phyloP scores from a whole-genome alignment of 768 basidiomycete genomes.

The Leccinum subtestaceum region DNA sequence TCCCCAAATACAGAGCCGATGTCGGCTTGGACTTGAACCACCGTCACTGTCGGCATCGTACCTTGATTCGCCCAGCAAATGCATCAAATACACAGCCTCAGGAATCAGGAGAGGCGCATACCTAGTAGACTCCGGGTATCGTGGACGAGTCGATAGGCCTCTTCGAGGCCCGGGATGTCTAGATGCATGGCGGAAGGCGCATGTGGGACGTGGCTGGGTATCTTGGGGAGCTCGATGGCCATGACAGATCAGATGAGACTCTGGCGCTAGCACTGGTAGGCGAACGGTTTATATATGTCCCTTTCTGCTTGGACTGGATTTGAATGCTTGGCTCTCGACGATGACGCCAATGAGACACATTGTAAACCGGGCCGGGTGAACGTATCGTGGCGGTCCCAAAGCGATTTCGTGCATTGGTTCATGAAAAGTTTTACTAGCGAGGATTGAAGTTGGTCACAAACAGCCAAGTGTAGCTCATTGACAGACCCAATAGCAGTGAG shows the following conservation, averaged over 20 bases:
- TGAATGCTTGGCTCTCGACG: not conserved
- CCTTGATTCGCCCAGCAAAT: rapidly evolving
- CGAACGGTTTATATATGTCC: not conserved
- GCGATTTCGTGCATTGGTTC: not conserved
- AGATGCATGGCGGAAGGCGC: not conserved
- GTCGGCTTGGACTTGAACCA: not conserved
- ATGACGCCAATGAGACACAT: not conserved
- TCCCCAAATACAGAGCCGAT: not conserved
- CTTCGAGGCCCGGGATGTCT: not conserved
- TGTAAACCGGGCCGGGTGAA: not conserved
- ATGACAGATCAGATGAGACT: not conserved
- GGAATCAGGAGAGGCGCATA: not conserved
- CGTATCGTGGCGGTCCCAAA: not conserved
- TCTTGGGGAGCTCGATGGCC: not conserved
- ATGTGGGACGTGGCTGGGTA: not conserved
- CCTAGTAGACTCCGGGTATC: not conserved
- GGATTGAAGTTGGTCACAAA: no score
- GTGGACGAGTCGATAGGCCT: not conserved
- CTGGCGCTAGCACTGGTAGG: not conserved
- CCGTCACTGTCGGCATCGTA: not conserved
- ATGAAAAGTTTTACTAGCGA: no score
- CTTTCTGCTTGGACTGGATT: not conserved
- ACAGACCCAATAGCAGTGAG: not conserved
- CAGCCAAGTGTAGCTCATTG: no score
- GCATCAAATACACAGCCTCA: not conserved